These are phyloP conservation scores for Penicillium hordei DNA, from an alignment of 2,329 filamentous ascomycete genomes.

Conservation along the genomic window DNA sequence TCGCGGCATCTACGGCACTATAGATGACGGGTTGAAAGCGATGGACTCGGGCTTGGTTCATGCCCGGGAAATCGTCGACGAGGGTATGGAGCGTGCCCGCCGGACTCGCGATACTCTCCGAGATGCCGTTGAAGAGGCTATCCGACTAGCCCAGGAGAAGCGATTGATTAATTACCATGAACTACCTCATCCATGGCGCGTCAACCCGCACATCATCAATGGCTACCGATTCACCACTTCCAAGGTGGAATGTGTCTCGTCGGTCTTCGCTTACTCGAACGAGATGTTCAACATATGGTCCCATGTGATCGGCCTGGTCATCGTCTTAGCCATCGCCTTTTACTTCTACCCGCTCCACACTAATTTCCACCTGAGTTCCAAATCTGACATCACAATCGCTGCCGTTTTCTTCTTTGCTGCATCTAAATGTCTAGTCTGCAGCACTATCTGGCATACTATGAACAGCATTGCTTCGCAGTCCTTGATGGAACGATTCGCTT, in stretches of 20 bases:
- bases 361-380: constrained; percentile 84
- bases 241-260: constrained; percentile 83
- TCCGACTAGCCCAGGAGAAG: constrained; percentile 71
- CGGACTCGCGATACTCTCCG: constrained; percentile 79
- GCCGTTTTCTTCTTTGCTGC: constrained; percentile 95
- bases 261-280: constrained; percentile 82
- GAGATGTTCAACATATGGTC: constrained; percentile 99
- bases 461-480: constrained; percentile 89
- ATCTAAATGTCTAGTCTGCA: constrained; percentile 91
- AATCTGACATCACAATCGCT: constrained; percentile 84
- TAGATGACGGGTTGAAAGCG: constrained; percentile 76
- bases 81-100: constrained; percentile 77
- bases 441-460: constrained; percentile 98
- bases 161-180: constrained; percentile 87
- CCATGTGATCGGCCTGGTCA: constrained; percentile 81
- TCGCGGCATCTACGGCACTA: constrained; percentile 72
- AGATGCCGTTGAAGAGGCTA: constrained; percentile 78
- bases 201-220: constrained; percentile 87
- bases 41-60: constrained; percentile 76
- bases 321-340: constrained; percentile 85
- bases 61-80: constrained; percentile 74
- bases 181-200: constrained; percentile 84
- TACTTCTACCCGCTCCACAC: constrained; percentile 90
- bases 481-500: constrained; percentile 91
- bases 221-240: constrained; percentile 94